phyloP scores from a whole-genome alignment of 1,139 yeast species.

The Magnusiomyces starmeri region DNA sequence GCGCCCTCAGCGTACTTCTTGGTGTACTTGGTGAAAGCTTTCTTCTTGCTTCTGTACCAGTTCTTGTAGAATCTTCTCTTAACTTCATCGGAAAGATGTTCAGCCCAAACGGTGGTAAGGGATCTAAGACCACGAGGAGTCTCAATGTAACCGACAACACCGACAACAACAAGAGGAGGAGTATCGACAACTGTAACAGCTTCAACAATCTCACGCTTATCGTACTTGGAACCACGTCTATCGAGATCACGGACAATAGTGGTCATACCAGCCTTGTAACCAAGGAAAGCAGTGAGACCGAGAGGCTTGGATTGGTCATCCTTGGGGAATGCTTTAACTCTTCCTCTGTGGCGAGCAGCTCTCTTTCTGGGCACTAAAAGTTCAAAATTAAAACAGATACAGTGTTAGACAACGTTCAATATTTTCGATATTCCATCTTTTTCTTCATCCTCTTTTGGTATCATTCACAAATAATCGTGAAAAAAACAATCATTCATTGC shows the following conservation, averaged over 20 bases:
- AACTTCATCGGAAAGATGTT: conserved; percentile 97
- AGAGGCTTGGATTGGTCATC: conserved; percentile 98
- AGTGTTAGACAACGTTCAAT: too few species aligned
- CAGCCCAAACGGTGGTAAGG: conserved; percentile 99
- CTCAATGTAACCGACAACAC: conserved; percentile 99
- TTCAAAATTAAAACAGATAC: background rate
- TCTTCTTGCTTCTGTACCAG: conserved; percentile 99
- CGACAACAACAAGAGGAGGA: conserved; percentile 97
- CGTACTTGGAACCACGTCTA: conserved; percentile 99
- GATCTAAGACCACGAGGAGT: conserved; percentile 99
- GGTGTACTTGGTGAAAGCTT: conserved; percentile 99
- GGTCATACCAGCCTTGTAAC: conserved; percentile 99
- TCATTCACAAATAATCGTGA: background rate
- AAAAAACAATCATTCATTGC: background rate
- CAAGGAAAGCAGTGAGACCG: conserved; percentile 98
- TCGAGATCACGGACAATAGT: conserved; percentile 99
- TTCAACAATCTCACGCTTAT: conserved; percentile 99
- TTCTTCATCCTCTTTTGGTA: too few species aligned
- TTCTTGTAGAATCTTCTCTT: conserved; percentile 99
- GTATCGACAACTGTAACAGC: conserved; percentile 99
- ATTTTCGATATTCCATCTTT: too few species aligned
- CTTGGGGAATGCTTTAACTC: conserved; percentile 98
- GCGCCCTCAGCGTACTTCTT: conserved; percentile 94
- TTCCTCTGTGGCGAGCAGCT: conserved; percentile 98
- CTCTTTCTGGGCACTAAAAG: conserved; percentile 84